A percentile compares a stretch with the other conserved stretches of the same genome.
phyloP scores from a whole-genome alignment of 1,284 basidiomycete genomes.

The Sporisorium scitamineum region DNA sequence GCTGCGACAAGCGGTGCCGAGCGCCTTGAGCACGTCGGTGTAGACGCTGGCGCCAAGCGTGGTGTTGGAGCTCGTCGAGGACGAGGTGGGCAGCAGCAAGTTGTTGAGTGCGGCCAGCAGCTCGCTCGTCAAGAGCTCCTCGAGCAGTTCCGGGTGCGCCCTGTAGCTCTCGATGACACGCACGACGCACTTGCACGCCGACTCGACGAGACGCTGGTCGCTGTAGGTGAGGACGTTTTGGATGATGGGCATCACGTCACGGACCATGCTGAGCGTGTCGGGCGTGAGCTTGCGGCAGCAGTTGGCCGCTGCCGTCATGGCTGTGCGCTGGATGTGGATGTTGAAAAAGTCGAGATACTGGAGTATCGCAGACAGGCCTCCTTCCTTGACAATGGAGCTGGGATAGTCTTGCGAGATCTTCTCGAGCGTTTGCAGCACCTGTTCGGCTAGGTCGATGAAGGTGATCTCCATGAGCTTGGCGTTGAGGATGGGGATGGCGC shows the following conservation, averaged over 20 bases:
- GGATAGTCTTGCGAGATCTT: slow-evolving; percentile 66
- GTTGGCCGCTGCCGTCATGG: slow-evolving; percentile 65
- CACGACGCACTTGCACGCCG: slow-evolving; percentile 66
- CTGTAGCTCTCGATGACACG: slow-evolving; percentile 60
- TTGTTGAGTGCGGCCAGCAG: slow-evolving; percentile 58
- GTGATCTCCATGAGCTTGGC: slow-evolving; percentile 67
- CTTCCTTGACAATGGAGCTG: slow-evolving; percentile 64
- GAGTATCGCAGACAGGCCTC: slow-evolving; percentile 65
- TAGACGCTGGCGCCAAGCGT: slow-evolving; percentile 54
- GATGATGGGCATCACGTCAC: slow-evolving; percentile 64
- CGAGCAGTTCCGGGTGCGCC: slow-evolving; percentile 57
- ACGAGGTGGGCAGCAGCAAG: slow-evolving; percentile 56
- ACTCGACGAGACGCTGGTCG: slow-evolving; percentile 66
- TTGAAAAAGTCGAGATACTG: slow-evolving; percentile 69
- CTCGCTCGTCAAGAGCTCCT: slow-evolving; percentile 53
- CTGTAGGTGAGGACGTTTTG: slow-evolving; percentile 63
- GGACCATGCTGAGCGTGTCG: slow-evolving; percentile 50
- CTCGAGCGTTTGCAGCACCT: slow-evolving; percentile 68
- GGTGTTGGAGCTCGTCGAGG: slow-evolving; percentile 46
- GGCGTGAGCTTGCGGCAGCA: slow-evolving; percentile 64
- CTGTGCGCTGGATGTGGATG: slow-evolving; percentile 68
- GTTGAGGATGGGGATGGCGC: slow-evolving; percentile 64
- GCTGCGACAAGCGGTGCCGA: slow-evolving; percentile 58
- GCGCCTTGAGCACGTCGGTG: slow-evolving; percentile 63
- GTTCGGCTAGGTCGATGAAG: slow-evolving; percentile 69